Base-by-base conservation (phyloP, 2,329 filamentous ascomycete species). In the Dothideomycetidae sp. region DNA sequence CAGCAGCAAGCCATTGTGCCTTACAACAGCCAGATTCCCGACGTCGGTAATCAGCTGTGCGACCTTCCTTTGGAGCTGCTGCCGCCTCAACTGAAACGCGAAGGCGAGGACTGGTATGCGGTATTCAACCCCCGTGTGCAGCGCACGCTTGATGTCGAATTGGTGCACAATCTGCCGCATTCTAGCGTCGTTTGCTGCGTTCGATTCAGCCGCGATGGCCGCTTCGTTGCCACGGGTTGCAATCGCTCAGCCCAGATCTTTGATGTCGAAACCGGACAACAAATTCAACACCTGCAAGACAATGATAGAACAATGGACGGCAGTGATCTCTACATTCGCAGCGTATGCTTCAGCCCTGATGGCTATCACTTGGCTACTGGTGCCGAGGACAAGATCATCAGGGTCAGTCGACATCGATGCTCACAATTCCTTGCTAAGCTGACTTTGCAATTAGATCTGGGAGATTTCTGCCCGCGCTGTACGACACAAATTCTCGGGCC, bases 181-280 rank as follows among this genome's bases (percentile, higher is more conserved):
- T 83, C 93, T 55, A 96, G 88, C 51, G 90, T 98, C 3, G 90
- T 98, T 1, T 98, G 90, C 70, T 98, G 90, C 57, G 90, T 98
- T 23, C 75, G 90, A 41, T 98, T 98, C 67, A 96, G 88, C 56
- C 75, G 81, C 39, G 90, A 98, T 53, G 90, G 90, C 48, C 86
- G 93, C 54, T 94, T 83, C 50, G 81, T 98, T 39, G 90, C 90
- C 5, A 98, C 90, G 4, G 90, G 90, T 30, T 96, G 90, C 68
- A 98, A 98, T 61, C 71, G 86, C 46, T 93, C 85, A n/a, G 90
- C 90, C n/a, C 88, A 96, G 61, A 98, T 98, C 51, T 98, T 90
- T 58, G 90, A 98, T 47, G 88, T 96, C 29, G 70, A 75, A 50
- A 81, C 75, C 11, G 90, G 90, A 39, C 75, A 83, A 49, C 90